Evolutionary conservation across 805 yeast species (phyloP), one percentile per base, ranked within the genome.

Genomic region (Komagataella mondaviorum): DNA sequence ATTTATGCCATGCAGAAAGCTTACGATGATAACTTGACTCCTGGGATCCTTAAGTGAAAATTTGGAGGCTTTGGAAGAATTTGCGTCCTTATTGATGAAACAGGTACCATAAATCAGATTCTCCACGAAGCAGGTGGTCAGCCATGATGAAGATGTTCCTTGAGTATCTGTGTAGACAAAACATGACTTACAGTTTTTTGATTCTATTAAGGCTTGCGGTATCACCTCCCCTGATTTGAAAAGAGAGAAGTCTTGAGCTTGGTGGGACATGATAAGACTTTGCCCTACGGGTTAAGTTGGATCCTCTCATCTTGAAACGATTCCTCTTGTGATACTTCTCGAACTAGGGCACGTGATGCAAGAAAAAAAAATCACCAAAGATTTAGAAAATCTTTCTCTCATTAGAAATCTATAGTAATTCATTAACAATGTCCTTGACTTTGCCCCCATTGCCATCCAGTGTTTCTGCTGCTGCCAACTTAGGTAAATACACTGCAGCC

Each of bases 111-210:
- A 57, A 14, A 78, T 55, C 23, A 71, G 64, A 43, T 71, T 72
- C 57, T 83, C 88, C 6, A 81, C 64, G 20, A 84, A 60, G 1
- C 81, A 72, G 51, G 72, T 72, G 3, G 75, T 59, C 44, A 85
- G 66, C 91, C 91, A 85, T 5, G 77, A 62, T 1, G 90, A 80
- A 23, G 78, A 72, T 0, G 85, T 81, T 0, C 84, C 81, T 49
- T 68, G 70, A 1, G 66, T 62, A 48, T 73, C 69, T 0, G 77
- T 70, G 2, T 76, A 58, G 39, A 60, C 55, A 47, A 57, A 59
- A 56, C 54, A 39, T 57, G 47, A 52, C 51, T 5, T 18, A 53
- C 49, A 1, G 63, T 47, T 3, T 53, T 49, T 10, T 30, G 39
- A 30, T 12, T 30, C 39, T 4, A 8, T 30, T 4, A 30, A 14